These are phyloP conservation scores for Malassezia brasiliensis DNA, from an alignment of 1,284 basidiomycete genomes.

Conservation along the genomic window DNA sequence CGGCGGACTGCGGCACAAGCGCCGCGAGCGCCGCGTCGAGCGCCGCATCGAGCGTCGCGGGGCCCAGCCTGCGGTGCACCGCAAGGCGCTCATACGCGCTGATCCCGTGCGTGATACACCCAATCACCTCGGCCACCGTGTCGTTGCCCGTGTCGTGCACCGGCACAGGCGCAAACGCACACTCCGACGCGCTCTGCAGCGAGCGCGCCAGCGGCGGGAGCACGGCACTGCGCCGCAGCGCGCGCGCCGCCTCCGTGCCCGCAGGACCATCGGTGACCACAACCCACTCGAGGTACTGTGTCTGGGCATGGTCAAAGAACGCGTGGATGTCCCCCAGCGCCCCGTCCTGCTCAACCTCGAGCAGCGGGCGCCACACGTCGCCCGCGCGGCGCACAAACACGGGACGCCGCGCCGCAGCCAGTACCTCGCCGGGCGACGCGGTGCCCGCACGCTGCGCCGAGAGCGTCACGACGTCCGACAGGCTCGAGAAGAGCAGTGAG, in stretches of 20 bases:
- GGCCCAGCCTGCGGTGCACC: neutral
- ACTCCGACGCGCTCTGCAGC: neutral
- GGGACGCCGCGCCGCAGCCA: slow-evolving; percentile 1
- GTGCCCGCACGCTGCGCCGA: neutral
- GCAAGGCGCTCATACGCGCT: neutral
- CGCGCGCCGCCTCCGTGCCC: neutral
- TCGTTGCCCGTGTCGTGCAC: slow-evolving; percentile 1
- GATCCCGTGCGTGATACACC: slow-evolving; percentile 1
- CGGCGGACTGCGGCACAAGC: neutral
- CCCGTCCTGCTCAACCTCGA: neutral
- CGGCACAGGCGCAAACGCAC: slow-evolving; percentile 4
- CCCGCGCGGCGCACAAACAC: slow-evolving; percentile 4
- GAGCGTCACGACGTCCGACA: slow-evolving; percentile 18
- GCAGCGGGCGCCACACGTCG: neutral
- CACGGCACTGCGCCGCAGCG: neutral
- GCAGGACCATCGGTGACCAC: slow-evolving; percentile 6
- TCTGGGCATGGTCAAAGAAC: neutral
- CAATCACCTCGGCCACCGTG: slow-evolving; percentile 9
- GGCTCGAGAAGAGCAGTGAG: slow-evolving; percentile 50
- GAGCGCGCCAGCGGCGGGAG: slow-evolving; percentile 2
- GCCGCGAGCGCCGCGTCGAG: neutral
- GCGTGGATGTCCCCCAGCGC: neutral
- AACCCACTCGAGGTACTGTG: slow-evolving; percentile 13
- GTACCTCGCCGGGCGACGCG: neutral
- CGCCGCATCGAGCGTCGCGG: neutral